Conservation (phyloP, 768 basidiomycete species). For the Pilatotrama ljubarskyi region DNA sequence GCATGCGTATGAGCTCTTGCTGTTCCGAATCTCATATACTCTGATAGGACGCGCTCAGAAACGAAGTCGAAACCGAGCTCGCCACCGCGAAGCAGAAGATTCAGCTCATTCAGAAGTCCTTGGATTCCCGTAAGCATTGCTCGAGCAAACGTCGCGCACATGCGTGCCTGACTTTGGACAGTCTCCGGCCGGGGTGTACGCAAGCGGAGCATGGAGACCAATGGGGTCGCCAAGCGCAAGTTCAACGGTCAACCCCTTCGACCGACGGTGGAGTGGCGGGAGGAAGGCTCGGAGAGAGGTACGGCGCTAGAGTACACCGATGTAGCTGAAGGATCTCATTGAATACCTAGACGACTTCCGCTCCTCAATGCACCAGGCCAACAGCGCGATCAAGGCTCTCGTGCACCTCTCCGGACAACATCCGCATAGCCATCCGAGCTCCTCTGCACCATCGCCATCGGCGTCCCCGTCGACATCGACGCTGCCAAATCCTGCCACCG, state of each 20-base stretch:
- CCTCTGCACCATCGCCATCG: constrained; percentile 37
- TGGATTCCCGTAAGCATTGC: constrained; percentile 51
- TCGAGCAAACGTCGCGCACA: too few species aligned
- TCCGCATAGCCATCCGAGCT: constrained; percentile 30
- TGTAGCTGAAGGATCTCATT: background rate
- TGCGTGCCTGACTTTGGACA: background rate
- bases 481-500: constrained; percentile 16
- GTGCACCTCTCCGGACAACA: constrained; percentile 39
- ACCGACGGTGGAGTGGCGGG: constrained; percentile 14
- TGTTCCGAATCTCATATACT: background rate
- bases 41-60: constrained; percentile 60
- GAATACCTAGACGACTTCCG: constrained; percentile 64
- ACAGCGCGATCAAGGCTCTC: constrained; percentile 56
- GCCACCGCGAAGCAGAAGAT: constrained; percentile 77
- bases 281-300: constrained; percentile 29
- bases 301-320: background rate
- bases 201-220: constrained; percentile 18
- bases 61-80: constrained; percentile 76
- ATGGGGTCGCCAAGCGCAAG: constrained; percentile 17
- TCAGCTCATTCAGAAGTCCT: constrained; percentile 54
- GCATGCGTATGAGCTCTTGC: background rate
- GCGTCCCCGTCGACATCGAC: constrained; percentile 36
- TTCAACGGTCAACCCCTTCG: constrained; percentile 19
- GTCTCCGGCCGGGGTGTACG: constrained; percentile 21
- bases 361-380: constrained; percentile 67